phyloP scores from a whole-genome alignment of 2,329 filamentous ascomycete genomes.

The Didymella segeticola region DNA sequence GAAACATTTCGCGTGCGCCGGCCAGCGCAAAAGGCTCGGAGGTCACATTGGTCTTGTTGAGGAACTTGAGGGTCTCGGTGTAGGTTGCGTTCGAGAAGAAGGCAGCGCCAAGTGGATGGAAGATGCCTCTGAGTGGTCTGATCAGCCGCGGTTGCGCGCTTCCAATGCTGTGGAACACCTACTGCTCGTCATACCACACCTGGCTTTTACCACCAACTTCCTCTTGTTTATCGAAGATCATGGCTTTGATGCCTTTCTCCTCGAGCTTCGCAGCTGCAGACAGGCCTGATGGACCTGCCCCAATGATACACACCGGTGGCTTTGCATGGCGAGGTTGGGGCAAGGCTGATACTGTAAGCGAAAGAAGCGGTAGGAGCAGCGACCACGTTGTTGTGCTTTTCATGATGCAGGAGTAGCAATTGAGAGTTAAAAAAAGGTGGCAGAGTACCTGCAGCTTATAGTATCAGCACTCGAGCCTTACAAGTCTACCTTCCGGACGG shows the following conservation, averaged over 20 bases:
- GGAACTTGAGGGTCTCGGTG: slow-evolving; percentile 44
- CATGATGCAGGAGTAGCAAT: slow-evolving; percentile 25
- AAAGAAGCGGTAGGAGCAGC: slow-evolving; percentile 31
- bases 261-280: slow-evolving; percentile 43
- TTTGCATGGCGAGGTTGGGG: slow-evolving; percentile 33
- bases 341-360: slow-evolving; percentile 34
- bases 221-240: slow-evolving; percentile 47
- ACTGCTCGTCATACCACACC: slow-evolving; percentile 47
- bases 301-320: slow-evolving; percentile 47
- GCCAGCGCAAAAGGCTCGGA: slow-evolving; percentile 43
- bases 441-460: slow-evolving; percentile 38
- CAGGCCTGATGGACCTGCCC: slow-evolving; percentile 47
- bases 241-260: slow-evolving; percentile 44
- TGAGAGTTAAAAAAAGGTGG: slow-evolving; percentile 21
- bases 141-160: slow-evolving; percentile 42
- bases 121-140: slow-evolving; percentile 44
- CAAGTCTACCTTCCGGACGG: slow-evolving; percentile 18
- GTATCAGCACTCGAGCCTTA: slow-evolving; percentile 23
- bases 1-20: slow-evolving; percentile 41
- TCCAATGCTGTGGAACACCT: slow-evolving; percentile 37
- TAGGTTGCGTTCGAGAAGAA: slow-evolving; percentile 50
- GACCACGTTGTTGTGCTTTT: slow-evolving; percentile 31
- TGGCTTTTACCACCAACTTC: slow-evolving; percentile 49
- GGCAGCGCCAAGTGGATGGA: slow-evolving; percentile 49
- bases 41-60: slow-evolving; percentile 42